phyloP scores from a whole-genome alignment of 2,329 filamentous ascomycete species.

The Fonsecaea pugnacius region DNA sequence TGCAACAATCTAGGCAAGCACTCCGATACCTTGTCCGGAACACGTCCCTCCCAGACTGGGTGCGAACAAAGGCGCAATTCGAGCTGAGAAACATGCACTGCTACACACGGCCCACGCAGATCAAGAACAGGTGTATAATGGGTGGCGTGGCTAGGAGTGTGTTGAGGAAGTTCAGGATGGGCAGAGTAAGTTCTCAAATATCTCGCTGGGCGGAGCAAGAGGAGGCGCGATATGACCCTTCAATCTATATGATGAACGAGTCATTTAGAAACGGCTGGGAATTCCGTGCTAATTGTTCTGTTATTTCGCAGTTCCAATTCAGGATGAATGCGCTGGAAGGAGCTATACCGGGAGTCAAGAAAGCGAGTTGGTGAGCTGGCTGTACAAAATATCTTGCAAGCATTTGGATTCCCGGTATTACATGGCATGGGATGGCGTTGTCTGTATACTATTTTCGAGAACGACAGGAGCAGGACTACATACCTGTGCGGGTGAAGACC shows the following conservation, averaged over 20 bases:
- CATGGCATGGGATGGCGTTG: conserved; percentile 17
- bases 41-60: conserved; percentile 77
- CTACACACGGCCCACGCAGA: conserved; percentile 92
- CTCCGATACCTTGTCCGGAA: conserved; percentile 93
- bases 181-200: conserved; percentile 67
- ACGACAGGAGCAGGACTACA: background rate
- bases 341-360: conserved; percentile 86
- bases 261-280: background rate
- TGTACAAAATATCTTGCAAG: conserved; percentile 10
- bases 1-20: conserved; percentile 69
- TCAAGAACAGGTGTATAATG: conserved; percentile 89
- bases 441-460: conserved; percentile 8
- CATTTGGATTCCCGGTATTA: background rate
- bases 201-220: background rate
- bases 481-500: background rate
- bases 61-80: conserved; percentile 88
- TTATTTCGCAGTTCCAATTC: conserved; percentile 76
- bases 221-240: background rate
- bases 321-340: conserved; percentile 84
- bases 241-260: background rate
- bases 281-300: background rate
- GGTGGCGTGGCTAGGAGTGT: conserved; percentile 90
- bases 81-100: conserved; percentile 93
- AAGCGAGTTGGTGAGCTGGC: conserved; percentile 84
- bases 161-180: conserved; percentile 90